Evolutionary conservation across 805 yeast species (phyloP).

Genomic region (Starmerella riodocensis): DNA sequence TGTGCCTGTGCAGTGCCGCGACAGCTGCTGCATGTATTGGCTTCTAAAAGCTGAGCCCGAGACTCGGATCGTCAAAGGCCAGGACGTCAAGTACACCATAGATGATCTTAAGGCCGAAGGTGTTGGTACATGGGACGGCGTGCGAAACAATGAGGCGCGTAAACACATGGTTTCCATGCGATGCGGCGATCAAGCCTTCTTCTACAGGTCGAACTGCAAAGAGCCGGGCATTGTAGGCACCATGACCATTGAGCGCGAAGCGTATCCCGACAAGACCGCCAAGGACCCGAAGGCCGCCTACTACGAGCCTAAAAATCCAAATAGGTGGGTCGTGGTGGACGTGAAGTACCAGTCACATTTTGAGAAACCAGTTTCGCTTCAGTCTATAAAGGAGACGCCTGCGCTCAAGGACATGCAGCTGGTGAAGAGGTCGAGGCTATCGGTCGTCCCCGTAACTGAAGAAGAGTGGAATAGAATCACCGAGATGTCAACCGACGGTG

Average conservation of each 20-base stretch:
- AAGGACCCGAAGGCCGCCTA: conserved; percentile 35
- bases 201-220: conserved; percentile 45
- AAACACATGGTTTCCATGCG: conserved; percentile 39
- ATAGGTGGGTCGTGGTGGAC: conserved; percentile 48
- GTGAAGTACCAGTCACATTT: conserved; percentile 35
- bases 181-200: conserved; percentile 36
- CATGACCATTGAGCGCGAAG: conserved; percentile 24
- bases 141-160: conserved; percentile 44
- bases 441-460: conserved; percentile 38
- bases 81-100: conserved; percentile 39
- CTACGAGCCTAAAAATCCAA: conserved; percentile 37
- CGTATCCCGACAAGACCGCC: conserved; percentile 27
- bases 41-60: conserved; percentile 45
- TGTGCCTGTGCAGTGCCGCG: too few relatives aligned
- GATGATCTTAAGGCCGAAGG: conserved; percentile 31
- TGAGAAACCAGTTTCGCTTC: conserved; percentile 31
- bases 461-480: conserved; percentile 33
- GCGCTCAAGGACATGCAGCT: conserved; percentile 33
- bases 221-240: conserved; percentile 45
- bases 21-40: conserved; percentile 33
- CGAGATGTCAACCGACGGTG: conserved; percentile 25
- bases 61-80: conserved; percentile 36
- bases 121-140: conserved; percentile 46
- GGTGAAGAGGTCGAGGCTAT: conserved; percentile 37
- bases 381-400: conserved; percentile 29